Base-by-base conservation (phyloP, 2,329 filamentous ascomycete genomes). In the Cordyceps militaris region DNA sequence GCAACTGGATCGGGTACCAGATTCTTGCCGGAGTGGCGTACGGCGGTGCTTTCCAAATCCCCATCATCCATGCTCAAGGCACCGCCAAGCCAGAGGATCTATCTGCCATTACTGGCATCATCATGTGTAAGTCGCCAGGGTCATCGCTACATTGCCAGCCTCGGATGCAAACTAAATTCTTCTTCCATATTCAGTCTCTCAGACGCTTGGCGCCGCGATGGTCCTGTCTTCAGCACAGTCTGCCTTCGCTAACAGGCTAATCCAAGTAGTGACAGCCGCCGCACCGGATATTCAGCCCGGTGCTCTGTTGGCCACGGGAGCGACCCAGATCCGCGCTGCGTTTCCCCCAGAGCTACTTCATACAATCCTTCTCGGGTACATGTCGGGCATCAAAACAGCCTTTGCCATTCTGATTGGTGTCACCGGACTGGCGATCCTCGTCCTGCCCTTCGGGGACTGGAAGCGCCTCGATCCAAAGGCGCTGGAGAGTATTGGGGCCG, bases 1-100 rank as follows among this genome's bases (percentile, higher is more conserved):
- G 64, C 4, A 66, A 68, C 42, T 79, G 75, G 75, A 71, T 79
- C 13, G 76, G 76, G 1, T 79, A 75, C 58, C 75, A 80, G 65
- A 67, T 79, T 4, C 63, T 79, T 5, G 69, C 65, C 16, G 76
- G 77, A 8, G 59, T 74, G 5, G 75, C 71, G 2, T 69, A 69
- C 19, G 77, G 76, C 6, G 63, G 66, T 3, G 70, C 64, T 2
- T 67, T 71, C 28, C 73, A 79, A 60, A 66, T 77, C 2, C 75
- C 75, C 3, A 73, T 79, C 60, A 73, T 76, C n/a, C 70, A 73
- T 11, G 71, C 70, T 5, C 74, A 77, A 50, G 66, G 62, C 14
- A 64, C 63, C 0, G 61, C 64, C 2, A 48, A 59, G 3, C 58
- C 66, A 0, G 64, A 68, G 9, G 70, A 73, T 16, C 42, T 64